Percentiles rank a stretch among this genome's conserved stretches.
These are phyloP conservation scores for Ophiostoma quercus DNA, from an alignment of 2,329 filamentous ascomycete species.

Conservation along the genomic window DNA sequence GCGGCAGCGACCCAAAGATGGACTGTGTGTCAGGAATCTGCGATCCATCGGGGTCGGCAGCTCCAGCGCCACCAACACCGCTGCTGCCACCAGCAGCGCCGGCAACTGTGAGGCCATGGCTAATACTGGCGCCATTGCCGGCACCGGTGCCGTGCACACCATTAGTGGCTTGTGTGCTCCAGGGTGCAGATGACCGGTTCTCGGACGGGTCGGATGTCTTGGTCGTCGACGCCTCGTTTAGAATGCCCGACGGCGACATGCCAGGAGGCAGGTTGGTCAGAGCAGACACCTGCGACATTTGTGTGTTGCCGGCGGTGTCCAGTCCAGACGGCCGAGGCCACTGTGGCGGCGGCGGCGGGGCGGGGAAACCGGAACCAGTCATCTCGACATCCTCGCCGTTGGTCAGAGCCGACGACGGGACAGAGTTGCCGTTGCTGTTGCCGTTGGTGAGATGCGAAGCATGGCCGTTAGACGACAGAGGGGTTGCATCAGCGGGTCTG, in stretches of 20 bases:
- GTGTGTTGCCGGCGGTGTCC: conserved; percentile 45
- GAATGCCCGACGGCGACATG: conserved; percentile 52
- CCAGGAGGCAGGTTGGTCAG: conserved; percentile 54
- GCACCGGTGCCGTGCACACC: conserved; percentile 44
- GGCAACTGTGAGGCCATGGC: not conserved
- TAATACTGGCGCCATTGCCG: not conserved
- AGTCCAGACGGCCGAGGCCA: conserved; percentile 35
- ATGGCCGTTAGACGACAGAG: conserved; percentile 44
- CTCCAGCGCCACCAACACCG: not conserved
- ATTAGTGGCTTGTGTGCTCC: conserved; percentile 67
- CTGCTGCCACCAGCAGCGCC: not conserved
- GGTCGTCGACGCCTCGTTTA: conserved; percentile 91
- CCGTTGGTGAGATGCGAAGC: conserved; percentile 40
- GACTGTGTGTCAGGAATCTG: conserved; percentile 53
- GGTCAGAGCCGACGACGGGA: not conserved
- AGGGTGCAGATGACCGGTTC: conserved; percentile 53
- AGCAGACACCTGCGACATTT: conserved; percentile 60
- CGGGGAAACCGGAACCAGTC: conserved; percentile 48
- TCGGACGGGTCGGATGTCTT: conserved; percentile 72
- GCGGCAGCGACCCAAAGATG: conserved; percentile 33
- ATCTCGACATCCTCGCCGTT: conserved; percentile 56
- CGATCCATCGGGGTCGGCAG: conserved; percentile 37
- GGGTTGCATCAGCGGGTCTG: conserved; percentile 30
- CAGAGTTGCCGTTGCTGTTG: conserved; percentile 31
- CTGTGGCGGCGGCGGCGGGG: conserved; percentile 38